Base-by-base conservation (phyloP, 1,139 yeast species). In the Saccharomycopsis crataegensis region DNA sequence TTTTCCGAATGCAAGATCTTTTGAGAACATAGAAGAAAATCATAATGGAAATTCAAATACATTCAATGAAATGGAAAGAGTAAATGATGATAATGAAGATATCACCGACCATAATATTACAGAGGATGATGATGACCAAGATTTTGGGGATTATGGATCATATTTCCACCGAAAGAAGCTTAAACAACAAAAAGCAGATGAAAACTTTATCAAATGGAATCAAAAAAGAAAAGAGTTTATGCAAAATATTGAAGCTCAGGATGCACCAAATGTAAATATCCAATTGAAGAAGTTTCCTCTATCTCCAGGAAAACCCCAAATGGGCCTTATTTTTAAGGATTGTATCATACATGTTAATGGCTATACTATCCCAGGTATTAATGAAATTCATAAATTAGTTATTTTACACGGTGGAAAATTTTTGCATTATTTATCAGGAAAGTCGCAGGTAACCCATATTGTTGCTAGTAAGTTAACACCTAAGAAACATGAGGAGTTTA, bases 331-430 rank as follows among this genome's bases (percentile, higher is more conserved):
- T 0, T 90, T 93, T 64, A 62, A 68, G 51, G 81, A 77, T 2
- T 86, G 93, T 64, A 69, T 73, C 1, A 75, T 91, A 4, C 82
- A 84, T 64, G 89, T 93, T 28, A 91, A 90, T 63, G 99, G 99
- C 0, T 82, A 85, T 62, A 93, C 98, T 0, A 70, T 69, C 3
- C 97, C 98, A 0, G 81, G 93, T 6, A 76, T 89, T 14, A 72
- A 78, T 50, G 86, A 82, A 59, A 72, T 93, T 34, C 93, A 87
- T 63, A 76, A 83, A 55, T 63, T 87, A 59, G 82, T 93, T 5
- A 79, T 87, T 3, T 62, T 80, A 8, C 78, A 90, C 65, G 98
- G 98, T 0, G 99, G 99, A 0, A 76, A 71, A 55, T 88, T 87
- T 61, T 66, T 86, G 32, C 83, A 84, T 58, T 83, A 79, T 67